Base-by-base conservation (phyloP, 2,329 filamentous ascomycete genomes). In the Aspergillus thermomutatus region DNA sequence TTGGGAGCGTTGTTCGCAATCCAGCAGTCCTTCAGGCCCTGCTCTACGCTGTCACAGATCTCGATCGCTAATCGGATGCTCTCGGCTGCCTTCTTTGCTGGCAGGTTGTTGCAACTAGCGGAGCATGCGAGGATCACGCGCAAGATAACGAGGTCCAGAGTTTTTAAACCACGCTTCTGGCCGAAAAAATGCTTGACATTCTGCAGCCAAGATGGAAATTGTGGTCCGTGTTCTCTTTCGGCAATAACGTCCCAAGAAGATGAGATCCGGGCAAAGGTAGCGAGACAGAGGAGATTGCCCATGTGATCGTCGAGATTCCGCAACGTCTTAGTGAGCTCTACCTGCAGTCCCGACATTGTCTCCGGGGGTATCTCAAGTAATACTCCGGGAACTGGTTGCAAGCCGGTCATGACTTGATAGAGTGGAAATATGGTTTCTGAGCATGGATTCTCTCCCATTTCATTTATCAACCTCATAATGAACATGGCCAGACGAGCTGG, bases 281-380 rank as follows among this genome's bases (percentile, higher is more conserved):
- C 73, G n/a, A 77, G 66, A 43, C 73, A 76, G n/a, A 77, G 59
- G 5, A 78, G 63, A 37, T 72, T 77, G 6, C 69, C 72, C 66
- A 75, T 68, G 21, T 75, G 71, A 49, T 76, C 69, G 46, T 75
- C 69, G 25, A 76, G 58, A 51, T 74, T 75, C 28, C 71, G 71
- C n/a, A 76, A 53, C 4, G 66, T 72, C 50, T 71, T 75, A 23
- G 68, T 75, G 19, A 72, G 69, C 59, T 72, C 71, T 2, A 61
- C 43, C 57, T 77, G 75, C 6, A 78, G 66, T 14, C 60, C 71
- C 1, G 64, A 63, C 68, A 77, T 72, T 10, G 69, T 59, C 23
- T 73, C 69, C 5, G 60, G 59, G 1, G 73, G 65, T 2, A 77
- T 57, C 6, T 69, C 66, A 51, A 68, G 55, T 1, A 76, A 47